A percentile compares a stretch with the other conserved stretches of the same genome.
Evolutionary conservation across 345 rosid species (phyloP).

Genomic region (Salix purpurea): DNA sequence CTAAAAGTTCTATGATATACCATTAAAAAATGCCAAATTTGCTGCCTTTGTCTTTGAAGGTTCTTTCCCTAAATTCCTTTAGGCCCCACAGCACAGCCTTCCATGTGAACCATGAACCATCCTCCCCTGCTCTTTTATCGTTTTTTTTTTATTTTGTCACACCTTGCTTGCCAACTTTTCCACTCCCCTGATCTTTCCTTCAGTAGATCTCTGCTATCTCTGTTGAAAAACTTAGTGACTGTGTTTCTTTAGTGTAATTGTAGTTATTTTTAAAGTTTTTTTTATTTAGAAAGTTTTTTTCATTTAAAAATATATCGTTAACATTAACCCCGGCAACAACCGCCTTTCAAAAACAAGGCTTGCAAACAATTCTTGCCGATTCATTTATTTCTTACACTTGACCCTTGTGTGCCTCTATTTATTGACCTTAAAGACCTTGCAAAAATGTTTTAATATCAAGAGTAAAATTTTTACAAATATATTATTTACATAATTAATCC

Average conservation of each 20-base stretch:
- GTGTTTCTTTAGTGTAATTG: no score
- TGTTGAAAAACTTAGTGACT: not conserved
- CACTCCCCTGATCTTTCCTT: not conserved
- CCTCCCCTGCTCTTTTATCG: not conserved
- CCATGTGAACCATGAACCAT: conserved; percentile 10
- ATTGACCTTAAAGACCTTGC: not conserved
- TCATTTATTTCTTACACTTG: no score
- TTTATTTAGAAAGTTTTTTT: no score
- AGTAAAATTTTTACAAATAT: no score
- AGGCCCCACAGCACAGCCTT: conserved; percentile 1
- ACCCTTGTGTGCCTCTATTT: not conserved
- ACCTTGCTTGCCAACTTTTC: not conserved
- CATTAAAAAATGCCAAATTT: not conserved
- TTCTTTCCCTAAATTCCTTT: not conserved
- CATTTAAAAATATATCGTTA: rapidly evolving
- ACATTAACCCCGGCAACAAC: no score
- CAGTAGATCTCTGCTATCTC: not conserved
- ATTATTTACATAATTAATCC: no score
- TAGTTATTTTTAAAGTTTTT: no score
- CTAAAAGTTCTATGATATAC: not conserved
- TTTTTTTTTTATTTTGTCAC: not conserved
- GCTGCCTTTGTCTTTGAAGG: not conserved
- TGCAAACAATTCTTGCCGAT: no score
- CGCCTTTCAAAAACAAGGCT: no score
- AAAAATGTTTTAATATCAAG: no score